Percentiles rank a stretch among this genome's conserved stretches.
Conservation (phyloP, 2,329 filamentous ascomycete genomes). For the Lizonia empirigonia region DNA sequence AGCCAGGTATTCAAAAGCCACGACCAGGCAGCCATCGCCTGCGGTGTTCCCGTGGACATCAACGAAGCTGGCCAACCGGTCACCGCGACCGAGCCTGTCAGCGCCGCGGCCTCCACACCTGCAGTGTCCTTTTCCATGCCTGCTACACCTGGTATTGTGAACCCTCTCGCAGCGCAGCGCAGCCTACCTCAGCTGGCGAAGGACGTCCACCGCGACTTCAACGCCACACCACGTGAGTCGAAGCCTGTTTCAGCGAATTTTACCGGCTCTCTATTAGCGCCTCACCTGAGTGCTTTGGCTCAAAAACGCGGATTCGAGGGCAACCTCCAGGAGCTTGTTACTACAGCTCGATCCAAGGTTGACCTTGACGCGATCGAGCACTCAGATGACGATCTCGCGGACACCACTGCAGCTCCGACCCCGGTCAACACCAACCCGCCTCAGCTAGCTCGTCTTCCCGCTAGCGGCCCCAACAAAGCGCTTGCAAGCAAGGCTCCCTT, state of each 20-base stretch:
- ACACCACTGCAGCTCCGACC: constrained; percentile 37
- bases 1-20: constrained; percentile 93
- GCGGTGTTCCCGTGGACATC: constrained; percentile 79
- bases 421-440: constrained; percentile 34
- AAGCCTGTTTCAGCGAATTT: constrained; percentile 33
- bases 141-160: constrained; percentile 42
- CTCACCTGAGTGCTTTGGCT: constrained; percentile 50
- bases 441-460: constrained; percentile 43
- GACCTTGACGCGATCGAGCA: constrained; percentile 44
- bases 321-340: constrained; percentile 46
- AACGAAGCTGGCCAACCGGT: constrained; percentile 57
- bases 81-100: constrained; percentile 40
- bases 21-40: constrained; percentile 87
- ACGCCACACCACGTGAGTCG: constrained; percentile 23
- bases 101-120: constrained; percentile 34
- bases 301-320: constrained; percentile 51
- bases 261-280: constrained; percentile 48
- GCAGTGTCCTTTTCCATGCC: constrained; percentile 37
- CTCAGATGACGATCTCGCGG: constrained; percentile 44
- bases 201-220: constrained; percentile 41
- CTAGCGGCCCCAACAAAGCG: constrained; percentile 29
- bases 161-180: constrained; percentile 40
- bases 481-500: constrained; percentile 37
- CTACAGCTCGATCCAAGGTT: constrained; percentile 44
- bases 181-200: constrained; percentile 36